Conservation (phyloP, 305 asterid species). For the Monarda citriodora region DNA sequence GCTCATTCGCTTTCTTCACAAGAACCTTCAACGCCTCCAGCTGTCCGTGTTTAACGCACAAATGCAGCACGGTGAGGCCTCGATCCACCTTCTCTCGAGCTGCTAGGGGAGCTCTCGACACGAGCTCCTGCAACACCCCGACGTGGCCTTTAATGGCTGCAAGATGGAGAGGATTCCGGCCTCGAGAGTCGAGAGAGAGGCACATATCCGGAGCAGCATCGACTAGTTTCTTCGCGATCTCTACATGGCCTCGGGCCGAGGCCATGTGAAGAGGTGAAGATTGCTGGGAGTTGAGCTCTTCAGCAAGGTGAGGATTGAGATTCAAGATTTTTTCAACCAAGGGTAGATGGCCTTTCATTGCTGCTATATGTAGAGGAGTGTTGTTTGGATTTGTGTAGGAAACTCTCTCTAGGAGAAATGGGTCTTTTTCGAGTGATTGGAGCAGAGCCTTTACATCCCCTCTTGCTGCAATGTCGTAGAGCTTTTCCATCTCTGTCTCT, state of each 20-base stretch:
- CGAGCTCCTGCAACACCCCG: constrained; percentile 24
- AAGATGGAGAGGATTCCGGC: constrained; percentile 48
- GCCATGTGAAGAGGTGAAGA: constrained; percentile 44
- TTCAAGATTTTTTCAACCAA: constrained; percentile 26
- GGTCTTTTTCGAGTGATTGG: constrained; percentile 23
- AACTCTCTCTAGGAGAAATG: constrained; percentile 30
- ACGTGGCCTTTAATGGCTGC: constrained; percentile 48
- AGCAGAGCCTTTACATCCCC: constrained; percentile 18
- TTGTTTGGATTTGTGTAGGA: constrained; percentile 25
- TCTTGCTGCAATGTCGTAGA: constrained; percentile 27
- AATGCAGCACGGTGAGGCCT: constrained; percentile 33
- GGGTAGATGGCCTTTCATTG: constrained; percentile 24
- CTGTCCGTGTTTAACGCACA: constrained; percentile 33
- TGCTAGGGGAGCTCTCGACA: constrained; percentile 17
- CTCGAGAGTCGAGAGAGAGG: constrained; percentile 30
- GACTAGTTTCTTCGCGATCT: constrained; percentile 15
- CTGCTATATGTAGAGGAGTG: constrained; percentile 46
- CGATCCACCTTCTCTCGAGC: constrained; percentile 32
- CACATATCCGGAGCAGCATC: constrained; percentile 36
- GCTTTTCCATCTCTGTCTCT: constrained; percentile 18
- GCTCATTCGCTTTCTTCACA: constrained; percentile 13
- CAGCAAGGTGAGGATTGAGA: constrained; percentile 26
- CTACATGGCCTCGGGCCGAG: constrained; percentile 25
- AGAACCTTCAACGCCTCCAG: constrained; percentile 32
- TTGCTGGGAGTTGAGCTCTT: constrained; percentile 25